Evolutionary conservation across 805 yeast species (phyloP).

Genomic region (Diddensiella transvaalensis): DNA sequence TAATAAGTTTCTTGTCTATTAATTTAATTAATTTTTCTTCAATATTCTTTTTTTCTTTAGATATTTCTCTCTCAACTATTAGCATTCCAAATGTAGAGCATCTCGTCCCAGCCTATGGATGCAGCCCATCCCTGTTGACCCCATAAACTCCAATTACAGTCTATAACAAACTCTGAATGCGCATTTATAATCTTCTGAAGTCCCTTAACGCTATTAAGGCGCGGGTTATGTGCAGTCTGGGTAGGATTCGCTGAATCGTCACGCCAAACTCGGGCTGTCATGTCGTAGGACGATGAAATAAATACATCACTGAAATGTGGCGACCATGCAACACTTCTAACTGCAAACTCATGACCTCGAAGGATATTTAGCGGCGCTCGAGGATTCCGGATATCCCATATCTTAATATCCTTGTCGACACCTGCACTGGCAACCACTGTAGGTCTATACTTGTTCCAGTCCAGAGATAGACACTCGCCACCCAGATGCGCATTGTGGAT

Average conservation of each 20-base stretch:
- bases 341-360: constrained; percentile 85
- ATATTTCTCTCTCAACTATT: no score
- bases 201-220: constrained; percentile 44
- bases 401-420: constrained; percentile 77
- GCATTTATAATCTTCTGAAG: constrained; percentile 54
- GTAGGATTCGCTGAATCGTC: constrained; percentile 64
- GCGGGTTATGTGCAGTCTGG: constrained; percentile 36
- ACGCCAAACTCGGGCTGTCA: constrained; percentile 85
- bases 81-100: constrained; percentile 85
- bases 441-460: constrained; percentile 87
- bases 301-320: constrained; percentile 76
- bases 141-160: constrained; percentile 95
- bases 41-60: not conserved
- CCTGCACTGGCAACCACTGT: constrained; percentile 82
- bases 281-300: constrained; percentile 81
- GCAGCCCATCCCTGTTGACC: constrained; percentile 96
- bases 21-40: not conserved
- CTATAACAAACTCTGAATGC: constrained; percentile 88
- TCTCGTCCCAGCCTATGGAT: constrained; percentile 95
- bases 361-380: constrained; percentile 68
- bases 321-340: constrained; percentile 79
- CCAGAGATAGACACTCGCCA: constrained; percentile 73
- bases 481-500: constrained; percentile 64
- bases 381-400: constrained; percentile 86
- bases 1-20: not conserved